Conservation (phyloP, 345 rosid genomes). For the Rhodamnia argentea region DNA sequence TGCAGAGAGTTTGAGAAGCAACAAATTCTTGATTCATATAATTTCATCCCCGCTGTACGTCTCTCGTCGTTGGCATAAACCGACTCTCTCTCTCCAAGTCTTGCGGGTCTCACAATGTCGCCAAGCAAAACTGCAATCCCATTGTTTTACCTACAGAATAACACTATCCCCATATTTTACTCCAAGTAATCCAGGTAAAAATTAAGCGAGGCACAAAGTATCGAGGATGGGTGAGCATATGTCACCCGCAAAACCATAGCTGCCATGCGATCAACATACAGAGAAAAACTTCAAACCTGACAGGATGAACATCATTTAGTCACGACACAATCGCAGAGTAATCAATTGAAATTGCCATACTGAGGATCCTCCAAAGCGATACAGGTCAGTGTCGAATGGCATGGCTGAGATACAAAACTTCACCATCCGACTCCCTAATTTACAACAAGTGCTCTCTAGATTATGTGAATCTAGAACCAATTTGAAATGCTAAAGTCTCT, state of each 20-base stretch:
- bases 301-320: not conserved
- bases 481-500: conserved; percentile 74
- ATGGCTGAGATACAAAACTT: not conserved
- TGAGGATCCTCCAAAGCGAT: not conserved
- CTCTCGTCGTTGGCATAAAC: not conserved
- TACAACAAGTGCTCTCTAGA: not conserved
- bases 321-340: not conserved
- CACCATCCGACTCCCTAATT: not conserved
- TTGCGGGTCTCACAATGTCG: not conserved
- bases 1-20: not conserved
- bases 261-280: not conserved
- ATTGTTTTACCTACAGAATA: not conserved
- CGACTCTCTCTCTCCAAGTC: not conserved
- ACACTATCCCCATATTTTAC: not conserved
- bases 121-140: not conserved
- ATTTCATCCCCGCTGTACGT: not conserved
- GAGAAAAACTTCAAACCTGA: not conserved
- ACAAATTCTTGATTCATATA: no score
- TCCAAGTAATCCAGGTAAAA: not conserved
- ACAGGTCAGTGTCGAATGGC: not conserved
- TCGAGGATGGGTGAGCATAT: not conserved
- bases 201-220: not conserved
- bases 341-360: not conserved
- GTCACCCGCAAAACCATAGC: not conserved
- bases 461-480: conserved; percentile 44